phyloP scores from a whole-genome alignment of 495 filamentous ascomycete genomes.

The Pseudomonodictys pantanalensis region DNA sequence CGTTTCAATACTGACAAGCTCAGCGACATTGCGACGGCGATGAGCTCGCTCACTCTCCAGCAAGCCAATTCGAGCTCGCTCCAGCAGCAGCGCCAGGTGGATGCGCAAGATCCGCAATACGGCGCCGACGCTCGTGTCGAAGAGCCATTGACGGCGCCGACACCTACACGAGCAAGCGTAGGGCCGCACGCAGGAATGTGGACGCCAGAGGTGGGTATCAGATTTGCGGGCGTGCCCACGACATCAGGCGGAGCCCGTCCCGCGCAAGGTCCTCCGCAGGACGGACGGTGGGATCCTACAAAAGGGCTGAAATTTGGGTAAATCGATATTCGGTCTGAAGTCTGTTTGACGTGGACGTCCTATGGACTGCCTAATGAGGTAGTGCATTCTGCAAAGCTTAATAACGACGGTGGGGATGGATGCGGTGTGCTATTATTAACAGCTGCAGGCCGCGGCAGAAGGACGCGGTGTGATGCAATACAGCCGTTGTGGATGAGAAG shows the following conservation, averaged over 20 bases:
- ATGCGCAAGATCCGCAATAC: slow-evolving; percentile 36
- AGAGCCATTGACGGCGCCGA: slow-evolving; percentile 34
- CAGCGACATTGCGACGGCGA: slow-evolving; percentile 63
- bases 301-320: slow-evolving; percentile 37
- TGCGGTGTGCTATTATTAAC: slow-evolving; percentile 10
- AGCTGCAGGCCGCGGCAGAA: background rate
- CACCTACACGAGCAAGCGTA: slow-evolving; percentile 36
- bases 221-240: slow-evolving; percentile 51
- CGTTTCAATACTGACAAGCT: slow-evolving; percentile 21
- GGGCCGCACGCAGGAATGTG: slow-evolving; percentile 52
- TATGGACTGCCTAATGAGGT: background rate
- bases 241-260: slow-evolving; percentile 16
- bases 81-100: slow-evolving; percentile 39
- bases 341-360: background rate
- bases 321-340: background rate
- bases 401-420: background rate
- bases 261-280: slow-evolving; percentile 20
- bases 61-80: slow-evolving; percentile 40
- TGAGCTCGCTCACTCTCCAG: slow-evolving; percentile 59
- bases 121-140: slow-evolving; percentile 20
- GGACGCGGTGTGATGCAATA: slow-evolving; percentile 20
- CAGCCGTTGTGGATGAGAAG: slow-evolving; percentile 5
- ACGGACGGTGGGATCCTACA: slow-evolving; percentile 36
- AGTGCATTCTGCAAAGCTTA: background rate
- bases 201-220: slow-evolving; percentile 76